phyloP scores from a whole-genome alignment of 176 grass and related monocot species.

The Stipa capillata region DNA sequence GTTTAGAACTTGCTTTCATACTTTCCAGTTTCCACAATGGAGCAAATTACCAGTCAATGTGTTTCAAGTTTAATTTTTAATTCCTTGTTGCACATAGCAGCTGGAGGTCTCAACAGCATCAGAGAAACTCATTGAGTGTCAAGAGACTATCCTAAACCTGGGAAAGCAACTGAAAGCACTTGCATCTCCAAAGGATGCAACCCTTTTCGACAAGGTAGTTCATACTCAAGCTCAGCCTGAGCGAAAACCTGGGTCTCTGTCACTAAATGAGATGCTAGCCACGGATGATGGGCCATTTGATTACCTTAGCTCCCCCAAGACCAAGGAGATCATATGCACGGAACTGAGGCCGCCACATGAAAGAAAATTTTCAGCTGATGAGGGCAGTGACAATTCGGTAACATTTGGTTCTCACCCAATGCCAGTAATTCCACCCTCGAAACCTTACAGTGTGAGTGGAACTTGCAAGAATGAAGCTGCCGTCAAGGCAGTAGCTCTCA shows the following conservation, averaged over 20 bases:
- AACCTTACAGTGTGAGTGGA: background rate
- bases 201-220: conserved; percentile 47
- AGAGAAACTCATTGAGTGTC: conserved; percentile 70
- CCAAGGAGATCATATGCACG: conserved; percentile 44
- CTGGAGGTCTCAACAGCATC: conserved; percentile 61
- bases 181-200: conserved; percentile 48
- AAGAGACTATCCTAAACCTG: conserved; percentile 78
- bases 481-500: conserved; percentile 23
- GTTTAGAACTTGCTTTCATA: background rate
- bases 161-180: conserved; percentile 85
- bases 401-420: conserved; percentile 12
- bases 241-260: conserved; percentile 25
- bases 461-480: conserved; percentile 26
- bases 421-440: background rate
- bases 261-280: conserved; percentile 37
- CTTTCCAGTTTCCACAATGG: too few species aligned
- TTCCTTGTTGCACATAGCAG: conserved; percentile 23
- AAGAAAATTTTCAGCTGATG: background rate
- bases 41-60: background rate
- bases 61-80: background rate
- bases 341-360: background rate
- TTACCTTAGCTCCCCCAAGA: conserved; percentile 29
- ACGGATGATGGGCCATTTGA: conserved; percentile 26
- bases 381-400: background rate
- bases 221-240: background rate